Evolutionary conservation across 176 grass and related monocot species (phyloP), one percentile per base, ranked within the genome.

Genomic region (Alopecurus myosuroides): DNA sequence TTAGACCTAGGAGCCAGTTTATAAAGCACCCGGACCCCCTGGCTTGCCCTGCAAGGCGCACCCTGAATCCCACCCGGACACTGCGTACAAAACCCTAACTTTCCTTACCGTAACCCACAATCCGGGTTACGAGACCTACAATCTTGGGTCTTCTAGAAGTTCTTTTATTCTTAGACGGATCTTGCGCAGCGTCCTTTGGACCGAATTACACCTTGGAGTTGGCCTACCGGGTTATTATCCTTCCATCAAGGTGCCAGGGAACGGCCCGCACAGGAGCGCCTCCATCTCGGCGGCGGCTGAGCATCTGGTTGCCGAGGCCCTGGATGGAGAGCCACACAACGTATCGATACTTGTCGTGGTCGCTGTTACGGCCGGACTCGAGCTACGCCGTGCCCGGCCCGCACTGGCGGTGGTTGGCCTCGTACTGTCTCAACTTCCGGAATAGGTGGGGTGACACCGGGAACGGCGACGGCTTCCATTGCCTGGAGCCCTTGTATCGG

Each of bases 251-350:
- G 88, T 86, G 18, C 63, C 90, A 7, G 92, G 92, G 80, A 98
- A 98, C 1, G 92, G 95, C 70, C 94, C 95, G 48, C 95, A 98
- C 84, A 94, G 93, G 70, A 94, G 80, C 31, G 66, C 80, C 51
- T 63, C 19, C 72, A 89, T 76, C 74, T 92, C 88, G 3, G 80
- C 23, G 0, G 81, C 35, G 65, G 67, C 86, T 74, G 4, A 97
- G 72, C 80, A 97, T 91, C 74, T 88, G 77, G 80, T 97, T 97
- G 23, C 92, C 95, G 25, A 97, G 60, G 50, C 95, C 82, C 70
- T 85, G 77, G 11, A 76, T 7, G 6, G 92, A 92, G 13, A 88
- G 44, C 95, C 92, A 97, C 65, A 94, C 76, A 57, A 92, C 90
- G 86, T 94, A 97, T 65, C 56, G 88, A 79, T 90, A 97, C 39